Percentiles rank a stretch among this genome's conserved stretches.
phyloP scores from a whole-genome alignment of 306 rosid genomes.

The Prosopis cineraria region DNA sequence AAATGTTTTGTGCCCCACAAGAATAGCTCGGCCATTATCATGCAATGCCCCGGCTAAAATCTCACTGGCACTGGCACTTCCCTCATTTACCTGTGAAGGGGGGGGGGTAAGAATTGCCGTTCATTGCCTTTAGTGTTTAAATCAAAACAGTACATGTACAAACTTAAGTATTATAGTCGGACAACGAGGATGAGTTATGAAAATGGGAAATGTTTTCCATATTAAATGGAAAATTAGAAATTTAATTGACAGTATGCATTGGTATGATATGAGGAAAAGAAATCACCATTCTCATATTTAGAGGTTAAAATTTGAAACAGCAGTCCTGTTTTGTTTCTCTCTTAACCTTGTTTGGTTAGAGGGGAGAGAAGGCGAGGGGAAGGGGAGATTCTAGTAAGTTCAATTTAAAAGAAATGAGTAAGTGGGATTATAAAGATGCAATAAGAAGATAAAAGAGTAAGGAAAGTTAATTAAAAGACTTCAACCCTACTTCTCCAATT shows the following conservation, averaged over 20 bases:
- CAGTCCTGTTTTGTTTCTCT: background rate
- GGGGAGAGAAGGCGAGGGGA: too few relatives aligned
- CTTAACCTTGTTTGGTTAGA: too few relatives aligned
- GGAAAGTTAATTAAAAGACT: too few relatives aligned
- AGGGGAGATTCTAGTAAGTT: too few relatives aligned
- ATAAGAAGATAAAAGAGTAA: too few relatives aligned
- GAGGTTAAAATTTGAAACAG: background rate
- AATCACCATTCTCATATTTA: background rate
- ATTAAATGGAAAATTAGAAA: background rate
- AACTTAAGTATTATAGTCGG: background rate
- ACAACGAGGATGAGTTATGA: background rate
- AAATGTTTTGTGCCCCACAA: constrained; percentile 89
- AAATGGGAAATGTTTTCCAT: background rate
- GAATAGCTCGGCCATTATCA: constrained; percentile 89
- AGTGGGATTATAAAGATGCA: too few relatives aligned
- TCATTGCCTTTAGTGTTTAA: background rate
- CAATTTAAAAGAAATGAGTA: too few relatives aligned
- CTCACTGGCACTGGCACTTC: constrained; percentile 98
- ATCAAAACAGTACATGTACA: background rate
- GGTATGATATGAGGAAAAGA: background rate
- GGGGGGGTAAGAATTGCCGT: constrained; percentile 4
- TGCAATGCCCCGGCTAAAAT: constrained; percentile 95
- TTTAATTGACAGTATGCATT: background rate
- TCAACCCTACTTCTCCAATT: too few relatives aligned
- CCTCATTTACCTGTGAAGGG: constrained; percentile 76